These are phyloP conservation scores for Russula vinacea DNA, from an alignment of 768 basidiomycete genomes.

Conservation along the genomic window DNA sequence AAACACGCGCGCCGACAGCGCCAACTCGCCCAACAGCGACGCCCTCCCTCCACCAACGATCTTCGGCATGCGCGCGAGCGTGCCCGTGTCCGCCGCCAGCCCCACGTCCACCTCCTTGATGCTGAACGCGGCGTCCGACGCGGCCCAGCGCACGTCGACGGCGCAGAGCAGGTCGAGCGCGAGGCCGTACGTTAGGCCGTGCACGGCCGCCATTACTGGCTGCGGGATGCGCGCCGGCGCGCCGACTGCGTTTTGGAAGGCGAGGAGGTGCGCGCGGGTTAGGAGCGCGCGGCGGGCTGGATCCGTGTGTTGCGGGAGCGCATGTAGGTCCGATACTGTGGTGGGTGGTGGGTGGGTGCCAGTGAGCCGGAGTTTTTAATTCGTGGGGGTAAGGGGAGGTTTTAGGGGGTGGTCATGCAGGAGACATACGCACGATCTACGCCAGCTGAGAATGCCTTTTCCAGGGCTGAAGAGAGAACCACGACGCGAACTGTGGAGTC, in stretches of 20 bases:
- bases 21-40: conserved; percentile 69
- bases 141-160: conserved; percentile 77
- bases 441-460: conserved; percentile 80
- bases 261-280: conserved; percentile 46
- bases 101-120: conserved; percentile 89
- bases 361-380: not conserved
- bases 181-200: conserved; percentile 72
- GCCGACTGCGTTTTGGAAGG: conserved; percentile 70
- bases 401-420: not conserved
- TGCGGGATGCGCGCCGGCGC: conserved; percentile 64
- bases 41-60: conserved; percentile 72
- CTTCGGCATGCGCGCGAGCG: conserved; percentile 78
- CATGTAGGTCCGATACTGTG: conserved; percentile 34
- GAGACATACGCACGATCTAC: conserved; percentile 59
- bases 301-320: conserved; percentile 39
- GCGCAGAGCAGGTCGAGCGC: conserved; percentile 72
- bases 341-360: not conserved
- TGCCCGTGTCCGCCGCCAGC: conserved; percentile 84
- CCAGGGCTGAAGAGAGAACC: conserved; percentile 66
- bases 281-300: conserved; percentile 51
- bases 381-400: too few relatives aligned
- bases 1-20: conserved; percentile 73
- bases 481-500: conserved; percentile 63
- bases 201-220: conserved; percentile 80
- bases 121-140: conserved; percentile 57